Percentiles rank a stretch among this genome's conserved stretches.
These are phyloP conservation scores for Colletotrichum eleusines DNA, from an alignment of 2,329 filamentous ascomycete species.

Conservation along the genomic window DNA sequence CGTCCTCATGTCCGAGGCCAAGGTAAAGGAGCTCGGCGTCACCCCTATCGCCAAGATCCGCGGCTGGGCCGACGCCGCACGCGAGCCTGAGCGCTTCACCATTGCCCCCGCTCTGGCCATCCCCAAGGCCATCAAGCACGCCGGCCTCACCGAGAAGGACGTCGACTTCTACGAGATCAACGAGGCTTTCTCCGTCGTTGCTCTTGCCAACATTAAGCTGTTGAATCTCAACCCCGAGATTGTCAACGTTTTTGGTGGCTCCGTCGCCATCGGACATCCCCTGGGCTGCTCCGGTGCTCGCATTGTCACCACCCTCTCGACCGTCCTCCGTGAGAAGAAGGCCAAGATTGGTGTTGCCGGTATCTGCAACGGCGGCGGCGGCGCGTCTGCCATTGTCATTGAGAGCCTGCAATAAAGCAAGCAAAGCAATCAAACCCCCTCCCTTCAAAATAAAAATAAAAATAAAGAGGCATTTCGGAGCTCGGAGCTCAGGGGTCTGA, in stretches of 20 bases:
- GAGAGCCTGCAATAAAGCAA: slow-evolving; percentile 72
- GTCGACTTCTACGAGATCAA: slow-evolving; percentile 99
- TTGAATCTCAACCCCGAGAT: slow-evolving; percentile 83
- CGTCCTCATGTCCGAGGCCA: slow-evolving; percentile 93
- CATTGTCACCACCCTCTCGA: slow-evolving; percentile 90
- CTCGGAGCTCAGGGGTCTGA: slow-evolving; percentile 32
- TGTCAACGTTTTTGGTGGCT: slow-evolving; percentile 95
- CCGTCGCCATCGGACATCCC: slow-evolving; percentile 95
- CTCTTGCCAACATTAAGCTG: slow-evolving; percentile 95
- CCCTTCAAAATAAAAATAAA: slow-evolving; percentile 1
- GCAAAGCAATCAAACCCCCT: not conserved
- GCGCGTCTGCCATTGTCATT: slow-evolving; percentile 92
- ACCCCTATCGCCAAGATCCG: slow-evolving; percentile 97
- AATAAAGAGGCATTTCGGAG: slow-evolving; percentile 2
- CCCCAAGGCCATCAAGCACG: slow-evolving; percentile 97
- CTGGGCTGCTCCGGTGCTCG: slow-evolving; percentile 94
- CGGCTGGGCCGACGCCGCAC: slow-evolving; percentile 95
- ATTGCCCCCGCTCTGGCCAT: slow-evolving; percentile 93
- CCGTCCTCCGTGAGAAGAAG: slow-evolving; percentile 90
- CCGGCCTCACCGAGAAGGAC: slow-evolving; percentile 79
- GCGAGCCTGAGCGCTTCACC: slow-evolving; percentile 94
- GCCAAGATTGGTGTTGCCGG: slow-evolving; percentile 93
- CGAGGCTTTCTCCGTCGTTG: slow-evolving; percentile 97
- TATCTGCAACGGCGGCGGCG: slow-evolving; percentile 98
- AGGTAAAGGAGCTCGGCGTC: slow-evolving; percentile 90